phyloP scores from a whole-genome alignment of 495 filamentous ascomycete species.

The Immersiella caudata region DNA sequence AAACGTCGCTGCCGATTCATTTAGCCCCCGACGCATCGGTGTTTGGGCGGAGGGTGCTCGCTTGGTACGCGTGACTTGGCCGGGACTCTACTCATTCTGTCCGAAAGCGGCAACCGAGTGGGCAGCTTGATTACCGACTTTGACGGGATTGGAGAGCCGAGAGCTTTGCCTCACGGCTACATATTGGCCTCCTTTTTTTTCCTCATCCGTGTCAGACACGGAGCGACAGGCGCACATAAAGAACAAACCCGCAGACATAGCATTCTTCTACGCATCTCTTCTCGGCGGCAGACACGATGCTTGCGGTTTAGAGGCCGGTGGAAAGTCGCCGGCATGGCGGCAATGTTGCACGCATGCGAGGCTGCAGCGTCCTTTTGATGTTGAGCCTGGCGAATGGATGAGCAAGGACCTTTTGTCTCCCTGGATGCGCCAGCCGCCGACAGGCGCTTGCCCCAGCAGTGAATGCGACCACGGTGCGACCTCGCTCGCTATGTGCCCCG shows the following conservation, averaged over 20 bases:
- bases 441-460: not conserved
- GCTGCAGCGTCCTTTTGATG: conserved; percentile 7
- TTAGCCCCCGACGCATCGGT: not conserved
- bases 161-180: conserved; percentile 12
- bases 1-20: not conserved
- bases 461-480: not conserved
- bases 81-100: not conserved
- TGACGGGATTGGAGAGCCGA: conserved; percentile 1
- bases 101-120: not conserved
- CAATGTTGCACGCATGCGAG: not conserved
- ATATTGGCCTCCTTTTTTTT: conserved; percentile 4
- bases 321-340: not conserved
- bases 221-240: not conserved
- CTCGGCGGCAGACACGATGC: not conserved
- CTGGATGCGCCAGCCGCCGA: not conserved
- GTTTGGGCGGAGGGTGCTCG: not conserved
- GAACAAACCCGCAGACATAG: not conserved
- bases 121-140: not conserved
- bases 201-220: conserved; percentile 2
- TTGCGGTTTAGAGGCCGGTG: not conserved
- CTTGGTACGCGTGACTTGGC: not conserved
- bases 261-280: not conserved
- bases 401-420: conserved; percentile 9
- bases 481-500: not conserved
- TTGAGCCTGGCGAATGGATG: not conserved